Percentiles rank a stretch among this genome's conserved stretches.
Conservation (phyloP, 2,329 filamentous ascomycete species). For the Tolypocladium tropicale region DNA sequence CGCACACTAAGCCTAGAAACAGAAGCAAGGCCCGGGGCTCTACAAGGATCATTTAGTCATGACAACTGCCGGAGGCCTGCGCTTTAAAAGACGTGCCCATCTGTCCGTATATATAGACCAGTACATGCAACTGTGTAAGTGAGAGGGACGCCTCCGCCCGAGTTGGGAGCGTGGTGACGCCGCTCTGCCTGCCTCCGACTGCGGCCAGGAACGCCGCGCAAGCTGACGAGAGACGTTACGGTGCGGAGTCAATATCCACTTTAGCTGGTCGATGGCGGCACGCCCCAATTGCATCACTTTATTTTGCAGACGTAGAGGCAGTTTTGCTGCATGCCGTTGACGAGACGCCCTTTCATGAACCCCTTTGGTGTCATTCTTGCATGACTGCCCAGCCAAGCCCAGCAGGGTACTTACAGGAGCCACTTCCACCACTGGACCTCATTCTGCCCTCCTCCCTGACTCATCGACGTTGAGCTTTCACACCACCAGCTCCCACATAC, state of each 20-base stretch:
- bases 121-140: no score
- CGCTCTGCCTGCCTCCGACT: neutral
- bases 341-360: neutral
- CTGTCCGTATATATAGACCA: neutral
- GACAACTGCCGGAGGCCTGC: neutral
- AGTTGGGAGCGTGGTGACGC: neutral
- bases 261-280: neutral
- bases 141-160: neutral
- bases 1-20: neutral
- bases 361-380: neutral
- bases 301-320: neutral
- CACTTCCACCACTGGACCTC: neutral
- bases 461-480: neutral
- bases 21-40: neutral
- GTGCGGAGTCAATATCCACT: neutral
- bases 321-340: neutral
- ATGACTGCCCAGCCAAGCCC: neutral
- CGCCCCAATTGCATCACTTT: neutral
- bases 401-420: neutral
- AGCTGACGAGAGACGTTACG: neutral
- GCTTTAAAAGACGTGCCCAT: neutral
- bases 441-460: neutral
- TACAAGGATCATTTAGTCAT: neutral
- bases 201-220: neutral
- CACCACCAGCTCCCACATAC: neutral